Evolutionary conservation across 768 basidiomycete species (phyloP).

Genomic region (Naganishia randhawae): DNA sequence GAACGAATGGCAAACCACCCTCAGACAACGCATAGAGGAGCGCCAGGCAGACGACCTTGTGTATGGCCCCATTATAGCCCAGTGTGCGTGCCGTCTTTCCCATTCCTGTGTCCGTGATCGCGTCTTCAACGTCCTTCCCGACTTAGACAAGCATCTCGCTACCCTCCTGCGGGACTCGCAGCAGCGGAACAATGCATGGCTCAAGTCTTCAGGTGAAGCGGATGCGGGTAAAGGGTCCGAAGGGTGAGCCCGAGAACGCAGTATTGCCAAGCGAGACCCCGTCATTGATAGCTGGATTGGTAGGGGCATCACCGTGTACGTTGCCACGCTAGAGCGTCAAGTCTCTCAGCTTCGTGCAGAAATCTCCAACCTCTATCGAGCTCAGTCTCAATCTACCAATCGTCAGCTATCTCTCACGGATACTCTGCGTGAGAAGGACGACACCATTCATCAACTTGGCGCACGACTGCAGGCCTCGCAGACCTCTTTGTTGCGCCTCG

Average conservation of each 20-base stretch:
- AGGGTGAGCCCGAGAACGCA: conserved; percentile 35
- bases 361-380: conserved; percentile 89
- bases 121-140: background rate
- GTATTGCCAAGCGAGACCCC: background rate
- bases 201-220: conserved; percentile 49
- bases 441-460: conserved; percentile 71
- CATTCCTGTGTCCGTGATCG: background rate
- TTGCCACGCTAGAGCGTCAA: conserved; percentile 86
- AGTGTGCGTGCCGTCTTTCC: background rate
- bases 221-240: conserved; percentile 21
- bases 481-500: background rate
- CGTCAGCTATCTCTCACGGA: conserved; percentile 94
- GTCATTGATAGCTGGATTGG: conserved; percentile 13
- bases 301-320: conserved; percentile 22
- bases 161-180: conserved; percentile 71
- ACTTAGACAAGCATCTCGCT: conserved; percentile 3
- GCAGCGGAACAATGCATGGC: conserved; percentile 81
- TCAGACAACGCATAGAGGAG: conserved; percentile 9
- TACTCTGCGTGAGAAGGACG: conserved; percentile 88
- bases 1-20: conserved; percentile 2
- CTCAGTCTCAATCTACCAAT: conserved; percentile 76
- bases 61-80: background rate
- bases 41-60: conserved; percentile 1
- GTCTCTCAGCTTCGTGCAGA: conserved; percentile 88
- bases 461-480: conserved; percentile 66